A percentile compares a stretch with the other conserved stretches of the same genome.
Conservation (phyloP, 1,139 yeast species). For the Yamadazyma pseudoaaseri region DNA sequence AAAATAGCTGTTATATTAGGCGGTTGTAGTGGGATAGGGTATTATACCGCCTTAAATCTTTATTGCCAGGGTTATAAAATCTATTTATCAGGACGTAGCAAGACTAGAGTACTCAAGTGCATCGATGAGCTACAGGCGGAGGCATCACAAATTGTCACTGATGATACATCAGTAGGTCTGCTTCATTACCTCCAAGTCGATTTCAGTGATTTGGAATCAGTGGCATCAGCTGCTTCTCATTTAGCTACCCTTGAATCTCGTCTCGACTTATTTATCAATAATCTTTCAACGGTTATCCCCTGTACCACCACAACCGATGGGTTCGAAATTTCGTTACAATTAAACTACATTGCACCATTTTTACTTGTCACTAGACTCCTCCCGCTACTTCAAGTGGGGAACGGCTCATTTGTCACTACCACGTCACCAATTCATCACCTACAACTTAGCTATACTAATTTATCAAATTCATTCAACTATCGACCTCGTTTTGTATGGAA, state of each 20-base stretch:
- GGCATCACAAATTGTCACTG: neutral
- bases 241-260: constrained; percentile 49
- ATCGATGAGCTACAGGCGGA: constrained; percentile 46
- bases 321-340: constrained; percentile 78
- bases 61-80: constrained; percentile 77
- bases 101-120: constrained; percentile 53
- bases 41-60: constrained; percentile 70
- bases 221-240: constrained; percentile 52
- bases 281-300: constrained; percentile 83
- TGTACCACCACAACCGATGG: constrained; percentile 63
- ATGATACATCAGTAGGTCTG: constrained; percentile 43
- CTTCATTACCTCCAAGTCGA: constrained; percentile 62
- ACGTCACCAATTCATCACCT: constrained; percentile 71
- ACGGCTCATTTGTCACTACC: constrained; percentile 64
- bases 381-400: constrained; percentile 47
- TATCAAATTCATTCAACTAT: constrained; percentile 54
- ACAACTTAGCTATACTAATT: constrained; percentile 48
- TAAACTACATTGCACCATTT: constrained; percentile 77
- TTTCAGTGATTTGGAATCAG: constrained; percentile 56
- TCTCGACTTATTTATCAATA: constrained; percentile 66
- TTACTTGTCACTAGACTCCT: constrained; percentile 63
- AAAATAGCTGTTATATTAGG: constrained; percentile 65
- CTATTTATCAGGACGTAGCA: constrained; percentile 70
- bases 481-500: constrained; percentile 68
- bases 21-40: constrained; percentile 80